Base-by-base conservation (phyloP, 805 yeast genomes). In the Kregervanrija pseudodelftensis region DNA sequence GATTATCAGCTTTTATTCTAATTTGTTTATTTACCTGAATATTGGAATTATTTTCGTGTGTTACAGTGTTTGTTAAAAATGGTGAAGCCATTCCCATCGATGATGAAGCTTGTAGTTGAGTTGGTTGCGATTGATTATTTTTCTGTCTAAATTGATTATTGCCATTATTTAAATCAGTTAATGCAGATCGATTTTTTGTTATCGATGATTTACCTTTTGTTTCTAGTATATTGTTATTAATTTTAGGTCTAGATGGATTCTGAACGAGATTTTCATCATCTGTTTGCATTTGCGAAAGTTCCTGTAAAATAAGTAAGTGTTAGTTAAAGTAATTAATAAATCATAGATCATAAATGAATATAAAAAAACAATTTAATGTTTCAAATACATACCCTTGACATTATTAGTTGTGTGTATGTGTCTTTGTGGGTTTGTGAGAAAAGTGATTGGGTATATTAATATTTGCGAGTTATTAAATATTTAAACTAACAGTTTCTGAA, bases 91-190 rank as follows among this genome's bases (percentile, higher is more conserved):
- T 52, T 17, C 53, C 50, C 13, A 64, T 59, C 5, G 65, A 59
- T 12, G 61, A 54, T n/a, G 56, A 51, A 32, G 76, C 72, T 15
- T 82, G 78, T 7, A 45, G 22, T 28, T 49, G 44, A 34, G 36
- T 36, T 10, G 42, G 30, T 60, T 65, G 30, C 72, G 95, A 56
- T 67, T 87, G 48, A 22, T 22, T 4, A 22, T 22, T 22, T 22
- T 22, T 22, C 8, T 22, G 28, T 22, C 28, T 22, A 22, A 22
- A 22, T 22, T 22, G 28, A 22, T 34, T 15, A n/a, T 46, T 42
- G 33, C 56, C 54, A 33, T 46, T 53, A 40, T 60, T 53, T 38
- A 61, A 40, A 43, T 59, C 63, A 2, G 58, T 57, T 37, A 61
- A 46, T 14, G 59, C 65, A 8, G 61, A 51, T 43, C 65, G 48